These are phyloP conservation scores for Patellifolia procumbens DNA, from an alignment of 179 eudicot genomes.

Conservation along the genomic window DNA sequence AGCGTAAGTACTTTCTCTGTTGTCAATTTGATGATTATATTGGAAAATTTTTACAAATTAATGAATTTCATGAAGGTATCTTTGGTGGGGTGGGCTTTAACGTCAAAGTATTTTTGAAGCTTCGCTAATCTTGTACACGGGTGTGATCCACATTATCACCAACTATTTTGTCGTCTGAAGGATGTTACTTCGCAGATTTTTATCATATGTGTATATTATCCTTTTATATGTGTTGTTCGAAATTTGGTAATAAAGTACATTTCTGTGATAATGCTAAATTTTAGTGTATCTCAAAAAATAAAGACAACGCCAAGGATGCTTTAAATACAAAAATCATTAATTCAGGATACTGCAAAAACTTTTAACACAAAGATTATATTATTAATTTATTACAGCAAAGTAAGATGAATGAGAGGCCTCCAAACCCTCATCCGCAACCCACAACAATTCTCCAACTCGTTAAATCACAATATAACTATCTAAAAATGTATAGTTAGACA, in stretches of 20 bases:
- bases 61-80: background rate
- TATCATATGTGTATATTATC: background rate
- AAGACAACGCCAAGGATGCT: background rate
- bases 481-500: too few relatives aligned
- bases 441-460: too few relatives aligned
- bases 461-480: too few relatives aligned
- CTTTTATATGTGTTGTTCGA: background rate
- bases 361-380: too few relatives aligned
- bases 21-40: background rate
- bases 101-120: background rate
- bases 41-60: background rate
- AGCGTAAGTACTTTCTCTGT: background rate
- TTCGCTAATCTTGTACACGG: background rate
- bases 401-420: too few relatives aligned
- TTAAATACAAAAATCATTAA: background rate
- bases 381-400: too few relatives aligned
- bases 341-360: background rate
- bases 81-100: background rate
- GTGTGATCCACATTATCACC: background rate
- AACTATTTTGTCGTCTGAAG: background rate
- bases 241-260: background rate
- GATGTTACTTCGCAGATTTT: background rate
- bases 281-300: background rate
- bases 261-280: background rate
- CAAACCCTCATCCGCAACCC: too few relatives aligned